Base-by-base conservation (phyloP, 1,284 basidiomycete genomes). In the Ceratobasidium sp. region DNA sequence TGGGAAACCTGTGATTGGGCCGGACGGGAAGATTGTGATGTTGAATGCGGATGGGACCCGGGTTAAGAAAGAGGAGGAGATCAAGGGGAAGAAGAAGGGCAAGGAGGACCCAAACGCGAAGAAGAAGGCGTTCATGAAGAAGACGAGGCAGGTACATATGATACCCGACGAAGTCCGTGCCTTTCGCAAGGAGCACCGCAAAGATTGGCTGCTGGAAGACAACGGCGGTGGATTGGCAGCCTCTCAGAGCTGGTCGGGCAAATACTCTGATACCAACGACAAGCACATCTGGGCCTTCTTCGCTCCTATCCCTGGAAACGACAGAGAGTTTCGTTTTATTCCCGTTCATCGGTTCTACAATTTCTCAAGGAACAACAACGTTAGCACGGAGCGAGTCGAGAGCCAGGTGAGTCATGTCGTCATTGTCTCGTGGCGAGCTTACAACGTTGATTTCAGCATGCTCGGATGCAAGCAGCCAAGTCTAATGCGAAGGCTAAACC, bases 141-240 rank as follows among this genome's bases (percentile, higher is more conserved):
- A 95, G 87, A 95, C 93, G 48, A 88, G 89, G 78, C 94, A 96
- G 86, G 93, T 96, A 40, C 94, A 92, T 84, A 88, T 91, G 75
- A 90, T 92, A 3, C 88, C 91, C 0, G 92, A 93, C 65, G 90
- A 91, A 33, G 85, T 89, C 65, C 86, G 92, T 73, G 89, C 91
- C 85, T 86, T 96, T 81, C 87, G 92, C 82, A 89, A 89, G 82
- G 94, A 96, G 86, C 95, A 96, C 84, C 87, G 93, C 80, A 93
- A 93, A 84, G 95, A 95, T 1, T 96, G 95, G 95, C 91, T 96
- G 61, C 89, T 96, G 85, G 95, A 96, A 85, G 94, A 95, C 83
- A 89, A 88, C 64, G 83, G 83, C 59, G 88, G 90, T 73, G 71
- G 71, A 17, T 40, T 52, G 26, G 71, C 71, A 12, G 59, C 71